Percentiles rank a stretch among this genome's conserved stretches.
phyloP scores from a whole-genome alignment of 2,329 filamentous ascomycete species.

The Fusarium euwallaceae region DNA sequence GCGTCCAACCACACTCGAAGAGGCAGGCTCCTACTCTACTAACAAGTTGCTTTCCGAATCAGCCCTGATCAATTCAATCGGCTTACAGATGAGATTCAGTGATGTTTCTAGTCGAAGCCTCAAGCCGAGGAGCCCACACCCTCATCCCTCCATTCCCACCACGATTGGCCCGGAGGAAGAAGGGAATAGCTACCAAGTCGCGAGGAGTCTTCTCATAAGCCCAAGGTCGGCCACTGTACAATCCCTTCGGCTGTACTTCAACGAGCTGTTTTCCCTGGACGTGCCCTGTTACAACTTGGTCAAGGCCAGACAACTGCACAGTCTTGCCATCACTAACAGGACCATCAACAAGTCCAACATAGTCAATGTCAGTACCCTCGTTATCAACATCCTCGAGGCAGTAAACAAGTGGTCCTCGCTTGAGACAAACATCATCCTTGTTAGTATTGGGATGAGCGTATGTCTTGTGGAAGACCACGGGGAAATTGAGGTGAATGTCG shows the following conservation, averaged over 20 bases:
- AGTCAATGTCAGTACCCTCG: background rate
- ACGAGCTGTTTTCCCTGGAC: background rate
- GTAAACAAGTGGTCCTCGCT: background rate
- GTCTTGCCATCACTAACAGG: background rate
- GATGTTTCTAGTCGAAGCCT: background rate
- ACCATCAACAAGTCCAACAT: background rate
- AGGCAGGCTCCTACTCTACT: background rate
- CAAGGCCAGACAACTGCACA: background rate
- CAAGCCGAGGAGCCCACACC: slow-evolving; percentile 1
- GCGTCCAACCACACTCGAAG: background rate
- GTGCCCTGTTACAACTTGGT: background rate
- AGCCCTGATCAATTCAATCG: background rate
- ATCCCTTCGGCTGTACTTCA: background rate
- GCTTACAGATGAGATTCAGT: background rate
- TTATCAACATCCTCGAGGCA: background rate
- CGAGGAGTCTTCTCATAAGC: background rate
- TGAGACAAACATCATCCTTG: background rate
- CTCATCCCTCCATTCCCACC: slow-evolving; percentile 1
- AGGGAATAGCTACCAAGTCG: background rate
- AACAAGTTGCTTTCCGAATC: background rate
- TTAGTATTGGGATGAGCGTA: background rate
- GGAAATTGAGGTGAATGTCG: background rate
- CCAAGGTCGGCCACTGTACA: background rate
- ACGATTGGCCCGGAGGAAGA: background rate
- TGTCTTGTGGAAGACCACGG: background rate